These are phyloP conservation scores for Lipomyces orientalis DNA, from an alignment of 805 yeast species.

Conservation along the genomic window DNA sequence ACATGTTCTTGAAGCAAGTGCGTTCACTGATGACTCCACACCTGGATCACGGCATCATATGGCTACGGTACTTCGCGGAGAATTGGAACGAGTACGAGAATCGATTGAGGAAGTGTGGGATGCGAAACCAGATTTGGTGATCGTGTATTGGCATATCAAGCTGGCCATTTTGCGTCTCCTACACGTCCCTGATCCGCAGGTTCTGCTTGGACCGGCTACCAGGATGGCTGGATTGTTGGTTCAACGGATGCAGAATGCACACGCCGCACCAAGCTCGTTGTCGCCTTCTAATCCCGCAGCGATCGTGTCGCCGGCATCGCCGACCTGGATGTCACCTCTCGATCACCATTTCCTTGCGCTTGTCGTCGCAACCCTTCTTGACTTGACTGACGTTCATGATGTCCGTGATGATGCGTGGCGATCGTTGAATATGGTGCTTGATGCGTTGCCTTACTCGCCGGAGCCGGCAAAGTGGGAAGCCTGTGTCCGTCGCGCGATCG, in stretches of 20 bases:
- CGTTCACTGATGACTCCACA: slow-evolving; percentile 19
- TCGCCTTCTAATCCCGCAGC: slow-evolving; percentile 12
- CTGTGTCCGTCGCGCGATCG: slow-evolving; percentile 13
- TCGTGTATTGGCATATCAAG: slow-evolving; percentile 37
- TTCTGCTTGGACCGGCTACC: slow-evolving; percentile 36
- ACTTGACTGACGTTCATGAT: slow-evolving; percentile 34
- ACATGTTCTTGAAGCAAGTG: slow-evolving; percentile 34
- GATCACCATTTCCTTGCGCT: slow-evolving; percentile 38
- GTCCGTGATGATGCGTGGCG: slow-evolving; percentile 37
- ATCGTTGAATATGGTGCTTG: slow-evolving; percentile 18
- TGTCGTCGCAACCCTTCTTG: slow-evolving; percentile 35
- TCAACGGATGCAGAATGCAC: slow-evolving; percentile 4
- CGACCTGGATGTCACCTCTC: slow-evolving; percentile 11
- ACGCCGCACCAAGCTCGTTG: slow-evolving; percentile 26
- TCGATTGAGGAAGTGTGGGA: slow-evolving; percentile 39
- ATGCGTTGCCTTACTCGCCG: neutral
- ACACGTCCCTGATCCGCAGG: slow-evolving; percentile 31
- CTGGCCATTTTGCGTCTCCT: slow-evolving; percentile 32
- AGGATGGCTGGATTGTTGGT: slow-evolving; percentile 29
- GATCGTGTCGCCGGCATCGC: neutral
- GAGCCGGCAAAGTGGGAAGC: slow-evolving; percentile 15
- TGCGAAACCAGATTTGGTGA: slow-evolving; percentile 26
- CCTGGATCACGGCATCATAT: slow-evolving; percentile 17
- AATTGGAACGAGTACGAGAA: slow-evolving; percentile 39
- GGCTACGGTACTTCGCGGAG: slow-evolving; percentile 32